These are phyloP conservation scores for Backusella psychrophila DNA, from an alignment of 192 early-diverging fungal species.

Conservation along the genomic window DNA sequence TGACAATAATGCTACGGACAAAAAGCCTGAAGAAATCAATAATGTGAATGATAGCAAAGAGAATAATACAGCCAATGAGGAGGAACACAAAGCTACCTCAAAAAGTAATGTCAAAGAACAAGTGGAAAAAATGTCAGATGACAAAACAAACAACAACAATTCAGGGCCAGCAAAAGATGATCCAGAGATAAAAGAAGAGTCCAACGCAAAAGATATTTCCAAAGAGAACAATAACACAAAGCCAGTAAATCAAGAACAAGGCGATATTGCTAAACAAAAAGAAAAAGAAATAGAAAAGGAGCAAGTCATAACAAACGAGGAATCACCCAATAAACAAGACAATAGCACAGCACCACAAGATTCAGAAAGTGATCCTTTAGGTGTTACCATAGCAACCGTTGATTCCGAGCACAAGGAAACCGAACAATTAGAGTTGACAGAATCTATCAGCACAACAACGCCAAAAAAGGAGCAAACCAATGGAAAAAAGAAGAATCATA, in stretches of 20 bases:
- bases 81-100: background rate
- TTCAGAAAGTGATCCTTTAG: background rate
- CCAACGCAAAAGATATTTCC: background rate
- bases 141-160: background rate
- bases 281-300: background rate
- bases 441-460: background rate
- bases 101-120: background rate
- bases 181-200: background rate
- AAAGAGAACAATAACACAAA: background rate
- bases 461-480: background rate
- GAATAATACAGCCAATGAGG: background rate
- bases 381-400: background rate
- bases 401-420: background rate
- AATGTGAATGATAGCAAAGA: background rate
- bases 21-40: background rate
- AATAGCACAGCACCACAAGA: background rate
- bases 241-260: background rate
- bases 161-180: background rate
- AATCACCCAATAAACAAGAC: background rate
- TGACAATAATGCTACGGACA: background rate
- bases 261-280: no score
- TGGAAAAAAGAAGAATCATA: constrained; percentile 9
- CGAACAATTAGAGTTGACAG: background rate
- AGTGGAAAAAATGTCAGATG: background rate
- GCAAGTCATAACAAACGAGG: background rate